phyloP scores from a whole-genome alignment of 768 basidiomycete genomes.

The Tricholoma bakamatsutake region DNA sequence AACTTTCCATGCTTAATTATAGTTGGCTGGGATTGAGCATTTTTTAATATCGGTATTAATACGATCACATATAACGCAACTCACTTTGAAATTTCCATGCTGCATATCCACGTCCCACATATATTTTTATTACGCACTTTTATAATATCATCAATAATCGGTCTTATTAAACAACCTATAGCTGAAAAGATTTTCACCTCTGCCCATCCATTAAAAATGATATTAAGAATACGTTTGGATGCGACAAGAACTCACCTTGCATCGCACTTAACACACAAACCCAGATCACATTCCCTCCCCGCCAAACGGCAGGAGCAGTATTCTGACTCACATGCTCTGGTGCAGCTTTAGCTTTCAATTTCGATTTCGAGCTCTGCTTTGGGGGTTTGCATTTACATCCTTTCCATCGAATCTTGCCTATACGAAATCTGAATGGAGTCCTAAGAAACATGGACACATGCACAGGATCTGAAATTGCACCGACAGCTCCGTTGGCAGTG shows the following conservation, averaged over 20 bases:
- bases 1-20: slow-evolving; percentile 26
- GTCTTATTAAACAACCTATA: neutral
- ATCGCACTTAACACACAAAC: slow-evolving; percentile 39
- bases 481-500: slow-evolving; percentile 45
- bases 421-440: neutral
- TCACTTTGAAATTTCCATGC: slow-evolving; percentile 15
- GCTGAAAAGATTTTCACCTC: slow-evolving; percentile 4
- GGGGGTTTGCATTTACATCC: slow-evolving; percentile 34
- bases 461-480: slow-evolving; percentile 26
- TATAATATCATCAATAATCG: neutral
- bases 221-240: neutral
- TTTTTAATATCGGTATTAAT: neutral
- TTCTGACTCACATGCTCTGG: slow-evolving; percentile 9
- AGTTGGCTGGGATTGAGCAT: slow-evolving; percentile 21
- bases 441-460: slow-evolving; percentile 1
- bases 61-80: neutral
- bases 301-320: slow-evolving; percentile 32
- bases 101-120: slow-evolving; percentile 16
- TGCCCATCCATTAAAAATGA: neutral
- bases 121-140: neutral
- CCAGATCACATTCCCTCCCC: slow-evolving; percentile 47
- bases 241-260: slow-evolving; percentile 26
- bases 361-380: slow-evolving; percentile 12
- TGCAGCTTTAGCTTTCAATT: neutral
- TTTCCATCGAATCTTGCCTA: slow-evolving; percentile 35